Conservation (phyloP, 371 early-diverging fungal genomes). For the Lichtheimia corymbifera region DNA sequence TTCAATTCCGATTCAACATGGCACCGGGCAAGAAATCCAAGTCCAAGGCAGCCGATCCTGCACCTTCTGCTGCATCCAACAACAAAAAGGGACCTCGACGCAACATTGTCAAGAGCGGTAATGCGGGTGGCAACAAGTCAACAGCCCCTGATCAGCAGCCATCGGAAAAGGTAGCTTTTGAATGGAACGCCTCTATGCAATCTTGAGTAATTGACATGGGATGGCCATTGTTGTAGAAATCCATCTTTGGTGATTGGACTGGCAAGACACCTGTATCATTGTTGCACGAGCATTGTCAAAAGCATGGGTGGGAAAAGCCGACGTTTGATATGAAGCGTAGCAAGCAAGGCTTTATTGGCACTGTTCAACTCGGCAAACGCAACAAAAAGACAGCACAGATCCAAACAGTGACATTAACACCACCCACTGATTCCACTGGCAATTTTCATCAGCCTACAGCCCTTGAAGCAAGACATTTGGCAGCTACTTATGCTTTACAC, state of each 20-base stretch:
- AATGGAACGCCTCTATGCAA: too few species aligned
- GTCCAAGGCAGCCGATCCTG: slow-evolving; percentile 4
- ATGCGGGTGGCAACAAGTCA: slow-evolving; percentile 24
- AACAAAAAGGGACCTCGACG: slow-evolving; percentile 12
- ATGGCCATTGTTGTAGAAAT: slow-evolving; percentile 9
- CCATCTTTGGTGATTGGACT: slow-evolving; percentile 80
- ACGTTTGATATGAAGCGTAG: slow-evolving; percentile 52
- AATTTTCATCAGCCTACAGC: slow-evolving; percentile 50
- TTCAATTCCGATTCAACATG: background rate
- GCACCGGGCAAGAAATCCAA: slow-evolving; percentile 5
- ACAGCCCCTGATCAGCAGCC: slow-evolving; percentile 13
- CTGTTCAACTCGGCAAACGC: slow-evolving; percentile 61
- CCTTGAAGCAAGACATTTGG: slow-evolving; percentile 76
- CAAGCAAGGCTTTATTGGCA: slow-evolving; percentile 56
- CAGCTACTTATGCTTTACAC: slow-evolving; percentile 84
- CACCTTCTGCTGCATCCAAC: background rate
- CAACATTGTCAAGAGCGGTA: slow-evolving; percentile 44
- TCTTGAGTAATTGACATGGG: background rate
- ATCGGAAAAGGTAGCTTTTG: slow-evolving; percentile 18
- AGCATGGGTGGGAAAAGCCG: slow-evolving; percentile 77
- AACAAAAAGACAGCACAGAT: slow-evolving; percentile 75
- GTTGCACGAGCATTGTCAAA: slow-evolving; percentile 79
- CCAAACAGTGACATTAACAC: slow-evolving; percentile 48
- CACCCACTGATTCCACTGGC: slow-evolving; percentile 25
- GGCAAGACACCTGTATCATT: slow-evolving; percentile 83